Base-by-base conservation (phyloP, 331 rosid species). In the Phaseolus coccineus region DNA sequence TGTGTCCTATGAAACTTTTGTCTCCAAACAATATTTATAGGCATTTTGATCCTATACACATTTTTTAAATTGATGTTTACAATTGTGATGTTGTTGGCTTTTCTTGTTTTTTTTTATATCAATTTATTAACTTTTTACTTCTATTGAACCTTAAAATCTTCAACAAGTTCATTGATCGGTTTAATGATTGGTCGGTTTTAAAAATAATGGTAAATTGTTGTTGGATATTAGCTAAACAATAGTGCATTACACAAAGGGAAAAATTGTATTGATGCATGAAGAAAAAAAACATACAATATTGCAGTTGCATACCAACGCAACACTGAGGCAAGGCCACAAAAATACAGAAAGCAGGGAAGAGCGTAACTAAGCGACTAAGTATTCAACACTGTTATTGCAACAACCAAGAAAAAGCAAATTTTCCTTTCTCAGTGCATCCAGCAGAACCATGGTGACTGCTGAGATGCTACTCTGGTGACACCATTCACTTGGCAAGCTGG, bases 401-500 rank as follows among this genome's bases (percentile, higher is more conserved):
- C 33, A 79, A 83, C 65, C 55, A 56, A 80, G 22, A 57, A 77
- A 27, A 69, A 8, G 15, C 10, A 50, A 66, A 59, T 1, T 30
- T 74, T 16, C 30, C 35, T 24, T 64, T 13, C 4, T 15, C 27
- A 6, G 42, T 44, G 74, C 59, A 50, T 31, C 81, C 67, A 40
- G 75, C 44, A 51, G 62, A 80, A 80, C 50, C 77, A 31, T 57
- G 15, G n/a, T 59, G 73, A 74, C 31, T 68, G 64, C 33, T 1
- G 35, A 15, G 14, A 71, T 47, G 74, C 84, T 6, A 73, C 57
- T n/a, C 39, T 62, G 63, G 79, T 59, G 65, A 58, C 71, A 57
- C 50, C 68, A 39, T 65, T 92, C 94, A 94, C 75, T 95, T 92
- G 33, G 91, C 96, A 27, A 95, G 96, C 83, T 91, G 86, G 63